A percentile compares a stretch with the other conserved stretches of the same genome.
These are phyloP conservation scores for Chytriomyces sp. DNA, from an alignment of 192 early-diverging fungal genomes.

Conservation along the genomic window DNA sequence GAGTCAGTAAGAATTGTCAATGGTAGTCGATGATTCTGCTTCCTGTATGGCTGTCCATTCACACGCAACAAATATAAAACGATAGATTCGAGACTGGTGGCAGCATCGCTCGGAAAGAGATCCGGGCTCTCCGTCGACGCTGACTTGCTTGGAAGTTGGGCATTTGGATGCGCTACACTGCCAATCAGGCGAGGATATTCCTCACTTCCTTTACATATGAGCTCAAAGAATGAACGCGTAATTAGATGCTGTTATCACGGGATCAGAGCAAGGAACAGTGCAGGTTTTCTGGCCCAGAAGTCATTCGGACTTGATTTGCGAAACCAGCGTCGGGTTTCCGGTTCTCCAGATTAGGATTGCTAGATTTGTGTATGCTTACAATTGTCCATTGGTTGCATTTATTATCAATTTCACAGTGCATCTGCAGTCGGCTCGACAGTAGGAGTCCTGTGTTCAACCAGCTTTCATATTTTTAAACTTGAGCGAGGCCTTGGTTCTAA, in stretches of 20 bases:
- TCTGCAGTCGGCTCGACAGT: background rate
- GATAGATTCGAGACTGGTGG: background rate
- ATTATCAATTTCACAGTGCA: background rate
- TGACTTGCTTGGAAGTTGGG: background rate
- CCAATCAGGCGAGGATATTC: too few relatives aligned
- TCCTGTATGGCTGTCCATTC: background rate
- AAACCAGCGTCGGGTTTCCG: background rate
- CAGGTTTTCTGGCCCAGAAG: background rate
- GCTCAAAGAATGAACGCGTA: background rate
- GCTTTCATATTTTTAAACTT: background rate
- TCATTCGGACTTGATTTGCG: background rate
- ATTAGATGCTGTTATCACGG: conserved; percentile 2
- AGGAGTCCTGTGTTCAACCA: background rate
- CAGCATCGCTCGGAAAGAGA: background rate
- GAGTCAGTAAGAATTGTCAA: background rate
- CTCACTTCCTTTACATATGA: background rate
- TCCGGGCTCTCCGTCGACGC: background rate
- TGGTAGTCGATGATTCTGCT: background rate
- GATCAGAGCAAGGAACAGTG: background rate
- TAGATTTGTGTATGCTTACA: background rate
- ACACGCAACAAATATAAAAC: background rate
- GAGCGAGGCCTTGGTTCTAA: background rate
- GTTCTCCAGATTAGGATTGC: conserved; percentile 1
- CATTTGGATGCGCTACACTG: background rate
- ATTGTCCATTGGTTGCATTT: background rate